Base-by-base conservation (phyloP, 495 filamentous ascomycete genomes). In the Margaritispora aquatica region DNA sequence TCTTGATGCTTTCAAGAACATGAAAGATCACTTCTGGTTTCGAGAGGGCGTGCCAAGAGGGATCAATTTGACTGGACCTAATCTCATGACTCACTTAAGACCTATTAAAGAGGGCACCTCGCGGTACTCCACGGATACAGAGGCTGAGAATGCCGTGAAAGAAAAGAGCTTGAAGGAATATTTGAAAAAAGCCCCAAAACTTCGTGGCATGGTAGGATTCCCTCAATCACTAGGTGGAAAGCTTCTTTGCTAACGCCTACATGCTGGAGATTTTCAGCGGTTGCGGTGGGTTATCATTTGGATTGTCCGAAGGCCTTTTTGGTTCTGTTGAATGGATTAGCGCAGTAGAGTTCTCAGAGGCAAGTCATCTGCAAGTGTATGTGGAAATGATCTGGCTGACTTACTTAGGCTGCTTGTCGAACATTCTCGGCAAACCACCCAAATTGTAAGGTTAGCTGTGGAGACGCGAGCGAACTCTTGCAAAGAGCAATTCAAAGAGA, bases 211-310 rank as follows among this genome's bases (percentile, higher is more conserved):
- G 50, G 51, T 54, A 7, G 10, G 27, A 17, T 22, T 3, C 34
- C 13, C 38, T 31, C 29, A 22, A 36, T 34, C 27, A 13, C 23
- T n/a, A 31, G 20, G 8, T 51, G 22, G 11, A 9, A 13, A 38
- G 8, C 9, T 23, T 26, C n/a, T 20, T 29, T 19, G 1, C 24
- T 44, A 57, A 26, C 19, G 19, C 8, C 15, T 23, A 22, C 10
- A 47, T n/a, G n/a, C n/a, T n/a, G 48, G 61, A 63, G 9, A 7
- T 63, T 2, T 63, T 55, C 51, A 23, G 38, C 11, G 61, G 61
- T 10, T 10, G 1, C 11, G 56, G 61, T 31, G 61, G 55, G 3
- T 26, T 63, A 13, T 23, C 46, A 17, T 8, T 20, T 20, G 60
- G 61, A 1, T 20, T 63, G 19, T 51, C 17, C 4, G 29, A 23